Evolutionary conservation across 352 stramenopile genomes (phyloP), one percentile per base, ranked within the genome.

Genomic region (Pythium rhizo-oryzae): DNA sequence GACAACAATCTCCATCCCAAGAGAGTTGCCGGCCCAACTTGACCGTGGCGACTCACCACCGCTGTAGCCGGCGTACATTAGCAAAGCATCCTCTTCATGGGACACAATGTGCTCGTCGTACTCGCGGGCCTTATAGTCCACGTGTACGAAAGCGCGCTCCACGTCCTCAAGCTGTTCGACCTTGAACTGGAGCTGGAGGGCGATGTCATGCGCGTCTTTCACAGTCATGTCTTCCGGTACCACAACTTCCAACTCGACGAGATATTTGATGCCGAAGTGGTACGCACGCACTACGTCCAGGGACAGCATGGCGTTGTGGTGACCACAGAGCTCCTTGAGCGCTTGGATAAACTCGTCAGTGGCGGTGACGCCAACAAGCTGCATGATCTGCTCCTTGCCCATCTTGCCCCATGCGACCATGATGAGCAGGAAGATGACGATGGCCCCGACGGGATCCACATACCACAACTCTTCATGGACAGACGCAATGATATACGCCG

Each of bases 181-280:
- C 62, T 68, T 68, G 52, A 67, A 69, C 98, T 99, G 94, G 54
- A 99, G 80, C 71, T 97, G 91, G 58, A 98, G 90, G 23, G 90
- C 92, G 54, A 98, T 92, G 75, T 99, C 96, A 75, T 99, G 96
- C 25, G 85, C 90, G 61, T 95, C 80, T 69, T 94, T 91, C 15
- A 99, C 78, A 1, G 91, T 85, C 69, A 97, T 98, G 23, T 96
- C 78, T 18, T 77, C 77, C 0, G 93, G 92, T 47, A 98, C 81
- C 1, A 98, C 90, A 35, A 98, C 89, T 67, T 99, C 94, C 9
- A 98, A 59, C 80, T 98, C 94, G 1, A 98, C 93, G 41, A 98
- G 79, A 70, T 98, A 98, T 69, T 97, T 97, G n/a, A 85, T 89
- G 53, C 93, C 96, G 72, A 98, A 99, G 71, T 98, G 92, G 72